Percentiles rank a stretch among this genome's conserved stretches.
Evolutionary conservation across 2,329 filamentous ascomycete genomes (phyloP).

Genomic region (Pseudocercospora vitis): DNA sequence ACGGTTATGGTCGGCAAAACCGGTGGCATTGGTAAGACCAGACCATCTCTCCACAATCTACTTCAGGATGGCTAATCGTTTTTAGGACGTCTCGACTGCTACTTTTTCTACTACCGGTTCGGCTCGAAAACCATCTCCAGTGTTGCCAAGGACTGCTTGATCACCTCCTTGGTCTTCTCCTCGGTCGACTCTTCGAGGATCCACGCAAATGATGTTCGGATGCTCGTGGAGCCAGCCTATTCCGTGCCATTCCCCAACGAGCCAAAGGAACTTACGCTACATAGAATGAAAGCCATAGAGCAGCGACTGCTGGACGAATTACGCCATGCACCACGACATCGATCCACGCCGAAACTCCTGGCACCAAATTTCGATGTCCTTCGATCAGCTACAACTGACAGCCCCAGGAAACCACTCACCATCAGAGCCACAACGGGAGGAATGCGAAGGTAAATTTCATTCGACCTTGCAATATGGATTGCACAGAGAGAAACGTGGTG

Average conservation of each 20-base stretch:
- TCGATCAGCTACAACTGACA: background rate
- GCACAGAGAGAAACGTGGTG: too few species aligned
- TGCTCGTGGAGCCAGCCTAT: conserved; percentile 9
- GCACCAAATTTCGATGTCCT: conserved; percentile 1
- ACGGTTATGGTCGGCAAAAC: conserved; percentile 13
- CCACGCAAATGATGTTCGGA: background rate
- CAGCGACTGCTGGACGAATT: background rate
- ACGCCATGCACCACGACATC: background rate
- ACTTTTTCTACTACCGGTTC: conserved; percentile 21
- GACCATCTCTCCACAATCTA: background rate
- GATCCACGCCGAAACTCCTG: background rate
- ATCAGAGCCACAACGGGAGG: background rate
- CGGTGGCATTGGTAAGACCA: conserved; percentile 9
- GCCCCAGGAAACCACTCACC: background rate
- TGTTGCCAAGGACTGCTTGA: conserved; percentile 14
- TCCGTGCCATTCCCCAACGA: conserved; percentile 11
- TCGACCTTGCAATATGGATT: too few species aligned
- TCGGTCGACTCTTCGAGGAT: conserved; percentile 9
- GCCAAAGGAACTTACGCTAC: background rate
- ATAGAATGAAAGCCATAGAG: background rate
- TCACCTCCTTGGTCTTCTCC: conserved; percentile 16
- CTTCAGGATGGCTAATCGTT: background rate
- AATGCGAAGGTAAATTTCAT: background rate
- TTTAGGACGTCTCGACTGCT: conserved; percentile 15
- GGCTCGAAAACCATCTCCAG: conserved; percentile 1